These are phyloP conservation scores for Cladosporium sp. DNA, from an alignment of 2,329 filamentous ascomycete genomes.

Conservation along the genomic window DNA sequence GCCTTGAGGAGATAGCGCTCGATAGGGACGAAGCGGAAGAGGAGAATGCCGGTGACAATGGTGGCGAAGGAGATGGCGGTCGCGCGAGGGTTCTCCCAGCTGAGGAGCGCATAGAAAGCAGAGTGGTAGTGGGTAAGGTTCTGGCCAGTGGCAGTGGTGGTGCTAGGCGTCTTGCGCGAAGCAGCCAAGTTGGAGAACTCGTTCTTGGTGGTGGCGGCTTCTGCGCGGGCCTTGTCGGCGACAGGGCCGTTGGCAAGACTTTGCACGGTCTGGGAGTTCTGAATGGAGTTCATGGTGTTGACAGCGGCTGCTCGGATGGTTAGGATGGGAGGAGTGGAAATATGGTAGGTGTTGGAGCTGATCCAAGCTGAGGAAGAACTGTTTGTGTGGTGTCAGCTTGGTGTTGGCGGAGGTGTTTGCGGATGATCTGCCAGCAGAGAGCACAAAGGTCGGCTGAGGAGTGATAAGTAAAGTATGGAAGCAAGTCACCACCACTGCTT, in stretches of 20 bases:
- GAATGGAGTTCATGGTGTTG: slow-evolving; percentile 44
- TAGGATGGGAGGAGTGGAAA: not conserved
- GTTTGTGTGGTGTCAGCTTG: slow-evolving; percentile 10
- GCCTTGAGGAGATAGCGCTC: slow-evolving; percentile 59
- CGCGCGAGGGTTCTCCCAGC: slow-evolving; percentile 63
- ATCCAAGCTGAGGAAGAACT: not conserved
- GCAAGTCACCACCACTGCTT: not conserved
- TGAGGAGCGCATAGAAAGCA: slow-evolving; percentile 62
- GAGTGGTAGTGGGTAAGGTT: slow-evolving; percentile 64
- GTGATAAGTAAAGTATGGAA: not conserved
- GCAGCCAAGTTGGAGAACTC: slow-evolving; percentile 57
- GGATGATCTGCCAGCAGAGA: slow-evolving; percentile 3
- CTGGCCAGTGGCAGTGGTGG: slow-evolving; percentile 56
- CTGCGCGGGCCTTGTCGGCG: slow-evolving; percentile 53
- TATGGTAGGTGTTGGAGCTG: not conserved
- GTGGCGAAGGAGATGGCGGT: slow-evolving; percentile 57
- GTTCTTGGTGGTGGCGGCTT: slow-evolving; percentile 52
- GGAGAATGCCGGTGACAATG: slow-evolving; percentile 57
- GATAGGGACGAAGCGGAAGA: slow-evolving; percentile 59
- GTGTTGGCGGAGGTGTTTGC: not conserved
- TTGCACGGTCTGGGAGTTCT: slow-evolving; percentile 49
- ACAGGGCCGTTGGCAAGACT: slow-evolving; percentile 50
- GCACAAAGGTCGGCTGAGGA: not conserved
- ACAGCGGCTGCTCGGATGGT: slow-evolving; percentile 39
- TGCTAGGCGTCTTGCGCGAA: slow-evolving; percentile 49